Base-by-base conservation (phyloP, 306 rosid genomes). In the Acmispon strigosus region DNA sequence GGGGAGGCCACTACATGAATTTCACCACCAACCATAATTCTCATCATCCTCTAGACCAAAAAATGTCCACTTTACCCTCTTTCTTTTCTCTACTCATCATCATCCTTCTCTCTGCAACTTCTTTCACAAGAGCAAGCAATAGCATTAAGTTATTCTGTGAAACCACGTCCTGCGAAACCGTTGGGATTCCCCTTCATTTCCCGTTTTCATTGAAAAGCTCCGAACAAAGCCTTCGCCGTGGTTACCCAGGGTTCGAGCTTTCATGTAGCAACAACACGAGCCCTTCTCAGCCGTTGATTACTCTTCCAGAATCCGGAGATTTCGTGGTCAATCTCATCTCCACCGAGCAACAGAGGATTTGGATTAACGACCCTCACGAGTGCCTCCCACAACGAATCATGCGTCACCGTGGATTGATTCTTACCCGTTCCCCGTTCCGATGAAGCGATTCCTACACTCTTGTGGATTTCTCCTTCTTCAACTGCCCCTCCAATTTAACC, bases 201-300 rank as follows among this genome's bases (percentile, higher is more conserved):
- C 82, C 78, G n/a, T 78, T 78, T 50, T 54, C 43, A 19, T 5
- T 58, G 11, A 55, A 8, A 20, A 15, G 2, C 9, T 10, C 67
- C 8, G 24, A 7, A 0, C 49, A 64, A 56, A 72, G 19, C 53
- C 34, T n/a, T n/a, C n/a, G n/a, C n/a, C n/a, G 78, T 7, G 67
- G 70, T 8, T 78, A 55, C 74, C 82, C 63, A n/a, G 74, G 82
- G 11, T 78, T 78, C 55, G 58, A 78, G 3, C 78, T 72, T 8
- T 20, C 54, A 0, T 78, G 78, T 1, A 19, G 0, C 52, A 44
- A 1, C 13, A 56, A n/a, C 8, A 34, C 10, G 0, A 37, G 0
- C 5, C n/a, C 16, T 5, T 34, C 51, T 8, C 55, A n/a, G n/a
- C 77, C 82, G 0, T 16, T 72, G 15, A 11, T 78, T 13, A 45